Base-by-base conservation (phyloP, 2,329 filamentous ascomycete genomes). In the Neurospora sp. region DNA sequence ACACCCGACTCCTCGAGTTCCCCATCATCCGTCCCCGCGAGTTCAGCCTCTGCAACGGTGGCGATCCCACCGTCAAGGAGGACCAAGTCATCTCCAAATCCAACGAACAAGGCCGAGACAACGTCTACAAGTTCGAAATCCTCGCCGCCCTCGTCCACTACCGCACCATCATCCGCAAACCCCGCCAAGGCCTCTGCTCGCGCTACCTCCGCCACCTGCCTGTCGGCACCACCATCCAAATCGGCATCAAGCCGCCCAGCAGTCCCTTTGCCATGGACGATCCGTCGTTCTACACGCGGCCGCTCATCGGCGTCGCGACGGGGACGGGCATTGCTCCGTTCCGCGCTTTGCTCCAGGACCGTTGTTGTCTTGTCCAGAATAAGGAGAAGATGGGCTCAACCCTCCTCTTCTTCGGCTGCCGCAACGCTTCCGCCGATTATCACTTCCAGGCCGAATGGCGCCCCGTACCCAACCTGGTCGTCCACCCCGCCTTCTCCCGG, bases 61-160 rank as follows among this genome's bases (percentile, higher is more conserved):
- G 89, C 6, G 71, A 72, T 1, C 76, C 81, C 8, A 78, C 82
- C 66, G 67, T 65, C 33, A 74, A 19, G 3, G 23, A 19, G 1
- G 46, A 52, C 19, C 46, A 15, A 23, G 46, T 28, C 19, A 52
- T 28, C 11, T 52, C 40, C 28, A 33, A 33, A 17, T 41, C 43
- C 46, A 19, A 19, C 4, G n/a, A 68, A 19, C 41, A 43, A 43
- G 38, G 38, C 11, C 1, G 4, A 19, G n/a, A 8, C n/a, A 33
- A 40, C 8, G n/a, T 17, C 12, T 19, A 69, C 19, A 67, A 68
- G 0, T 82, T 96, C 28, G 90, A 97, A 69, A 83, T 97, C 3
- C 82, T 97, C 3, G 87, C 94, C 57, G 94, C 96, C 0, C 90
- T 98, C 69, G 94, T 99, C 71, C 93, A 95, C 77, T 98, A 97